Evolutionary conservation across 2,329 filamentous ascomycete genomes (phyloP), one percentile per base, ranked within the genome.

Genomic region (Stenocarpella maydis): DNA sequence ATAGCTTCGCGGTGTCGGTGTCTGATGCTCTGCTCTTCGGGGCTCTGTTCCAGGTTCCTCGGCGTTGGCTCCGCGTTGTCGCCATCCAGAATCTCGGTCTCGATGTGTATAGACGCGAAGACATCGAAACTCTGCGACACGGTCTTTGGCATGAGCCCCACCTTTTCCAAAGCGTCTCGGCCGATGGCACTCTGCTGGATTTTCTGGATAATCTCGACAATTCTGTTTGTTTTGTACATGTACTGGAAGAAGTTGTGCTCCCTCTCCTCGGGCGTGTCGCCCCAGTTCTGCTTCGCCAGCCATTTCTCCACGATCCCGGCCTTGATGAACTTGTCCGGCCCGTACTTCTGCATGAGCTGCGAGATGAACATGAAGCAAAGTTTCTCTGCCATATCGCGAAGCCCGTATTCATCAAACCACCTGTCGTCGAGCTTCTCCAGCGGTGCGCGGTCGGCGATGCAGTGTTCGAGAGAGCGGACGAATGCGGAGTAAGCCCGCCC

Each of bases 1-100:
- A 98, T 95, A 5, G 94, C 94, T 81, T 97, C 94, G 73, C 94
- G 87, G 76, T 95, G 87, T 61, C 93, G 87, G 73, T 94, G 87
- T 70, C 94, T 85, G 71, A 95, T 83, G 65, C 91, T 87, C 75
- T 92, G 90, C 78, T 95, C 92, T 76, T 90, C 90, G 8, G 80
- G 83, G 70, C 84, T 89, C 77, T 88, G 86, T 69, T 88, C 86
- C 70, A 84, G 76, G 37, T 79, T 74, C 66, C 82, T 75, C 58
- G 80, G 79, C 54, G 81, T 75, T 65, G 77, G 73, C 69, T 79
- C 77, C 5, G 76, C 73, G 43, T 73, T 73, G 31, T 71, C 68
- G 21, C 70, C 67, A 9, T 71, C 70, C 58, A 72, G 71, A 5
- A 71, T 45, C 28, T 71, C 70, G n/a, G 70, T 58, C 55, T 71